Conservation (phyloP, 2,329 filamentous ascomycete genomes). For the Acephala macrosclerotiorum region DNA sequence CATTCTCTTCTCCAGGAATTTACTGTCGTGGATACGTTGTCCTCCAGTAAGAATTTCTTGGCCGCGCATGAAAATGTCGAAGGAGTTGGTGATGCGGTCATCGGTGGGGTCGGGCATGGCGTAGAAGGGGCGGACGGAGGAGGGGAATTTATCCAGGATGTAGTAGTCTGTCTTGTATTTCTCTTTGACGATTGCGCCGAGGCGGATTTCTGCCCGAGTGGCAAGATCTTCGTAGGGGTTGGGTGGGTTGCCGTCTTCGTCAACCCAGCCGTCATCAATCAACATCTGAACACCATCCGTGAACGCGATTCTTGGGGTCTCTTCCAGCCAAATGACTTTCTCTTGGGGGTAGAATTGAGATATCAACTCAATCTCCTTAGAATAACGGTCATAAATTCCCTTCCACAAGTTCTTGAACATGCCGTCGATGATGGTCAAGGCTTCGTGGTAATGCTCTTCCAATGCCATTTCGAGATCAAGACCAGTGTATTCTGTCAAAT, state of each 20-base stretch:
- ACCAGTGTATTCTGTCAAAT: conserved; percentile 93
- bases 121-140: conserved; percentile 86
- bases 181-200: conserved; percentile 84
- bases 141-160: conserved; percentile 91
- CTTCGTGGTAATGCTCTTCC: conserved; percentile 88
- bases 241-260: conserved; percentile 77
- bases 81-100: conserved; percentile 82
- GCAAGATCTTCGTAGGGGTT: conserved; percentile 81
- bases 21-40: conserved; percentile 87
- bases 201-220: conserved; percentile 85
- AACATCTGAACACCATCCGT: conserved; percentile 81
- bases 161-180: conserved; percentile 92
- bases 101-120: conserved; percentile 84
- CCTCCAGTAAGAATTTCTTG: conserved; percentile 94
- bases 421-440: conserved; percentile 78
- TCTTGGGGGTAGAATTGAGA: conserved; percentile 87
- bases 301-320: conserved; percentile 85
- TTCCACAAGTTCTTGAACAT: conserved; percentile 83
- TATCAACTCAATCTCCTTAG: conserved; percentile 78
- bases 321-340: conserved; percentile 85
- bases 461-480: conserved; percentile 94
- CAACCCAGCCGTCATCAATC: conserved; percentile 77
- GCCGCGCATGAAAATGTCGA: conserved; percentile 92
- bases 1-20: conserved; percentile 81
- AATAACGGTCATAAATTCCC: conserved; percentile 72